These are phyloP conservation scores for Favolaschia claudopus DNA, from an alignment of 768 basidiomycete genomes.

Conservation along the genomic window DNA sequence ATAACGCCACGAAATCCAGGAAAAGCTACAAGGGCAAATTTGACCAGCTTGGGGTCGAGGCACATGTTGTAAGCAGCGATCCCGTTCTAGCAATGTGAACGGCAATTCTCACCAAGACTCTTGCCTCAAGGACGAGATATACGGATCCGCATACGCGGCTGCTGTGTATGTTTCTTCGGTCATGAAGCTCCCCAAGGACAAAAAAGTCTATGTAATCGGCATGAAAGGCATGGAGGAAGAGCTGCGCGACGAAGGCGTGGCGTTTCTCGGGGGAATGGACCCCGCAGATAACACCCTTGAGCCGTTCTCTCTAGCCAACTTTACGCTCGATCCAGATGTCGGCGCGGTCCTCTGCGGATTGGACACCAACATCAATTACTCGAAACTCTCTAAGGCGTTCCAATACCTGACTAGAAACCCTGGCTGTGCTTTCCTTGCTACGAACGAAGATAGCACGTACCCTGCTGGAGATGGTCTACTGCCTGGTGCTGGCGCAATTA, in stretches of 20 bases:
- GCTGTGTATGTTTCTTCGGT: constrained; percentile 86
- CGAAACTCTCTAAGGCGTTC: constrained; percentile 92
- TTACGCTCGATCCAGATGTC: constrained; percentile 78
- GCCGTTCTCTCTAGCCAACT: constrained; percentile 72
- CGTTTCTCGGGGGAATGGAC: constrained; percentile 85
- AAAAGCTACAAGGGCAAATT: constrained; percentile 90
- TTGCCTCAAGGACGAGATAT: constrained; percentile 86
- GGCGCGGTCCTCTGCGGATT: constrained; percentile 96
- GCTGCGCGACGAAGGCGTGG: constrained; percentile 84
- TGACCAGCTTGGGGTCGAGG: constrained; percentile 87
- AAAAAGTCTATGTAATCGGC: constrained; percentile 96
- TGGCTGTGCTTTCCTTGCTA: constrained; percentile 84
- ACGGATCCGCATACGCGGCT: constrained; percentile 87
- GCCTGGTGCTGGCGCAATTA: constrained; percentile 87
- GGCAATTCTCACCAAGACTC: too few relatives aligned
- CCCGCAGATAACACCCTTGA: constrained; percentile 82
- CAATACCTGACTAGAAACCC: constrained; percentile 86
- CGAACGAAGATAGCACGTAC: constrained; percentile 93
- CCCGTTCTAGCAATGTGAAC: too few relatives aligned
- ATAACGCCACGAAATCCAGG: constrained; percentile 95
- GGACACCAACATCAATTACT: constrained; percentile 89
- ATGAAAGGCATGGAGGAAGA: constrained; percentile 94
- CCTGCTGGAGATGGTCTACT: constrained; percentile 75
- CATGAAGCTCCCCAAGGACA: constrained; percentile 85
- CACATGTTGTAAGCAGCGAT: constrained; percentile 85